Base-by-base conservation (phyloP, 2,329 filamentous ascomycete species). In the Ophiostoma novo-ulmi region DNA sequence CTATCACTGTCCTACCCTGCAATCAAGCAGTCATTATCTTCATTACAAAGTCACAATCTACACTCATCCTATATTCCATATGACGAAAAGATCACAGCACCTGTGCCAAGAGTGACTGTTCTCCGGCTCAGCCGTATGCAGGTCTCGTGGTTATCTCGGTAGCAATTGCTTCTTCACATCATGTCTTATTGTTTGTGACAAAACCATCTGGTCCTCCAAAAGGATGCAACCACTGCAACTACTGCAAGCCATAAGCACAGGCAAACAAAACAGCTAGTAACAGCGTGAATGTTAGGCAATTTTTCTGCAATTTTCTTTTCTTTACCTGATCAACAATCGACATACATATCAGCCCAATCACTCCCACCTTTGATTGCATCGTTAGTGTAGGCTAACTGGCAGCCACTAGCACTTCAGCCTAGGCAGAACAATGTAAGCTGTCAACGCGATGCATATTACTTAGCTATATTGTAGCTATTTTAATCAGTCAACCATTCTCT, bases 331-430 rank as follows among this genome's bases (percentile, higher is more conserved):
- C 17, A n/a, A 20, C 13, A 44, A 5, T 17, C 17, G n/a, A 63
- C 52, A 31, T 26, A 31, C 22, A 39, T 66, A 39, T 39, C 63
- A 66, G 58, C 58, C 58, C 58, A 63, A 63, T 36, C 58, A 26
- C 58, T 35, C 31, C 58, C 61, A 64, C 58, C 26, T 35, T 63
- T 31, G 58, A 63, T 63, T 67, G 36, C 36, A 22, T 22, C 22
- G 20, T 44, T 67, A 67, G 66, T 48, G 39, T 67, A 67, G 66
- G 66, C 66, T 10, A 8, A 52, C 66, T 26, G 13, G 66, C 66
- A 48, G 36, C 26, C 66, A 52, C 66, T 67, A 67, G 36, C 64
- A 41, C n/a, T 20, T 41, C 38, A 67, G 64, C 36, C 64, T 26
- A 44, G 38, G 38, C 64, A 26, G 64, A 41, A 67, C 64, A 22